Evolutionary conservation across 495 filamentous ascomycete genomes (phyloP).

Genomic region (Cercophora sp.): DNA sequence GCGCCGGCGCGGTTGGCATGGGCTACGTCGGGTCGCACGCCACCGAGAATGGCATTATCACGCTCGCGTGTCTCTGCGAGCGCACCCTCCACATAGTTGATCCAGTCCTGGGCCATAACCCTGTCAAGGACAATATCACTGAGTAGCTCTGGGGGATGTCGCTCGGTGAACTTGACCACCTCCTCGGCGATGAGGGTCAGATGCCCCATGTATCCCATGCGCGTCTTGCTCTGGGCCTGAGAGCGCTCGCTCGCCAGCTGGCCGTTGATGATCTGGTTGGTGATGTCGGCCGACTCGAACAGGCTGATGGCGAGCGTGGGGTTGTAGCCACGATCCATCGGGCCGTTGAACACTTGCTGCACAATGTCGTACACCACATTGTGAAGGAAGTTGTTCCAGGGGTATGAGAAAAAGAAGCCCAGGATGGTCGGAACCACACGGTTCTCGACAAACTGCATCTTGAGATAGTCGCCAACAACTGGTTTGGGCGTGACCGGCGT

Average conservation of each 20-base stretch:
- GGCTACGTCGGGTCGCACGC: constrained; percentile 84
- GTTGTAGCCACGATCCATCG: constrained; percentile 95
- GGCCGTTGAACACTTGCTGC: constrained; percentile 98
- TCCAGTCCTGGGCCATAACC: constrained; percentile 84
- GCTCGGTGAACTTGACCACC: constrained; percentile 96
- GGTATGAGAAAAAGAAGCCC: constrained; percentile 97
- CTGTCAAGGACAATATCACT: constrained; percentile 81
- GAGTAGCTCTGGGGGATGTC: constrained; percentile 83
- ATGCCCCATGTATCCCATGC: constrained; percentile 98
- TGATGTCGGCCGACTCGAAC: constrained; percentile 84
- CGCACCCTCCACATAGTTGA: constrained; percentile 91
- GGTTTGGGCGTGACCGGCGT: constrained; percentile 44
- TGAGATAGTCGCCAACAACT: constrained; percentile 95
- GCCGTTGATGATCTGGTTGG: constrained; percentile 84
- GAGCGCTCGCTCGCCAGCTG: constrained; percentile 82
- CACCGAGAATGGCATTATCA: constrained; percentile 97
- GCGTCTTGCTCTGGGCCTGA: constrained; percentile 75
- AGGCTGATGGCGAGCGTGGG: constrained; percentile 88
- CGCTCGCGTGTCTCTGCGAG: constrained; percentile 91
- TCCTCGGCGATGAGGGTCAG: constrained; percentile 96
- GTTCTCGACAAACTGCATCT: constrained; percentile 95
- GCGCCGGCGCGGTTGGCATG: constrained; percentile 44
- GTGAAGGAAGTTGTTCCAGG: constrained; percentile 99
- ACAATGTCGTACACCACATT: constrained; percentile 99
- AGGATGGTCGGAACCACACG: constrained; percentile 93